Percentiles rank a stretch among this genome's conserved stretches.
These are phyloP conservation scores for Plantago coronopus DNA, from an alignment of 305 asterid genomes.

Conservation along the genomic window DNA sequence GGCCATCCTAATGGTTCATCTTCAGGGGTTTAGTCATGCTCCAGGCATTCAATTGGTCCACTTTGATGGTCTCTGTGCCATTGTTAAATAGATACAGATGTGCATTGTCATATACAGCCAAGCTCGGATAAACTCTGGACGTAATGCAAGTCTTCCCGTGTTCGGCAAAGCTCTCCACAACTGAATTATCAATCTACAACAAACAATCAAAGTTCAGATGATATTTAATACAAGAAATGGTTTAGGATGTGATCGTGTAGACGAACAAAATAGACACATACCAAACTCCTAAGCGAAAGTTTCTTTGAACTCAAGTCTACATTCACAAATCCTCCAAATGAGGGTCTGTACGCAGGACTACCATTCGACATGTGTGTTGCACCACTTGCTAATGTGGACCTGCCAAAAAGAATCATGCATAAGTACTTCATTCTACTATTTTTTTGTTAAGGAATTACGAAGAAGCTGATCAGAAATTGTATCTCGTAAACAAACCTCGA, in stretches of 20 bases:
- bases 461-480: not conserved
- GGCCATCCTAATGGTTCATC: slow-evolving; percentile 32
- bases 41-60: slow-evolving; percentile 44
- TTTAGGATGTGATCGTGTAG: not conserved
- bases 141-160: slow-evolving; percentile 46
- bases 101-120: slow-evolving; percentile 35
- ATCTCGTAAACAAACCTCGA: slow-evolving; percentile 24
- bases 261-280: slow-evolving; percentile 11
- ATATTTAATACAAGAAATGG: not conserved
- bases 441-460: slow-evolving; percentile 2
- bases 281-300: slow-evolving; percentile 45
- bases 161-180: slow-evolving; percentile 53
- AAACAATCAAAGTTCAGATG: not conserved
- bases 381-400: slow-evolving; percentile 25
- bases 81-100: slow-evolving; percentile 47
- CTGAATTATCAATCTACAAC: slow-evolving; percentile 48
- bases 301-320: slow-evolving; percentile 33
- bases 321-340: slow-evolving; percentile 39
- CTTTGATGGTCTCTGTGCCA: slow-evolving; percentile 36
- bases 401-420: slow-evolving; percentile 4
- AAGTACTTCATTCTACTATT: too few species aligned
- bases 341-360: slow-evolving; percentile 35
- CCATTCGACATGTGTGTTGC: slow-evolving; percentile 21
- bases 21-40: slow-evolving; percentile 34
- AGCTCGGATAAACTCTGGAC: slow-evolving; percentile 46